Base-by-base conservation (phyloP, 1,139 yeast species). In the Taphrina deformans region DNA sequence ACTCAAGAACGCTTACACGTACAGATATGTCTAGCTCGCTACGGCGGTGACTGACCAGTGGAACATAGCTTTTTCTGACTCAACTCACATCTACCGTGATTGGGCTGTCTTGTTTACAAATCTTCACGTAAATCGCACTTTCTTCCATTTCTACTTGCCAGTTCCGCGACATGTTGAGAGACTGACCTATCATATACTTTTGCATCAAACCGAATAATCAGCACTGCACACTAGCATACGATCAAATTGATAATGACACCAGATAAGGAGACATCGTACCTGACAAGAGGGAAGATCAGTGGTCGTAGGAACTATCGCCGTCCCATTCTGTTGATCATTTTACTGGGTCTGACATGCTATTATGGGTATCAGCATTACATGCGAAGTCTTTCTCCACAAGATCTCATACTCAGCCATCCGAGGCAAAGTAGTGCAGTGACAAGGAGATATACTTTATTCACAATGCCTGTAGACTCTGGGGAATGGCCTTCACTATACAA, bases 391-490 rank as follows among this genome's bases (percentile, higher is more conserved):
- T 40, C 40, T 21, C 50, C 63, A 21, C 55, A 50, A 16, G 63
- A 59, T 27, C 26, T 50, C 12, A 50, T 59, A 9, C 35, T 59
- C 40, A 27, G 23, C 10, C 18, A 18, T 18, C 24, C 48, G 16
- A 18, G 29, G 16, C 41, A 29, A 18, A 9, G 33, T 16, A 27
- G n/a, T 5, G 10, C n/a, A 26, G 26, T 59, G 29, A 16, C 26
- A 9, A 50, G 46, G 4, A 55, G 63, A 23, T 50, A 46, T 26
- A 31, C 50, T 18, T 18, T 59, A n/a, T 59, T 59, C 38, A 59
- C 63, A 4, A 18, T 44, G 27, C 56, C 63, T 27, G 38, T 27
- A 12, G 35, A 48, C 12, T 50, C 53, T n/a, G 63, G 55, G 14
- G 50, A 51, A 14, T 52, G 63, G 55, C 56, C 50, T 9, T 12